Evolutionary conservation across 345 rosid genomes (phyloP), one percentile per base, ranked within the genome.

Genomic region (Kandelia obovata): DNA sequence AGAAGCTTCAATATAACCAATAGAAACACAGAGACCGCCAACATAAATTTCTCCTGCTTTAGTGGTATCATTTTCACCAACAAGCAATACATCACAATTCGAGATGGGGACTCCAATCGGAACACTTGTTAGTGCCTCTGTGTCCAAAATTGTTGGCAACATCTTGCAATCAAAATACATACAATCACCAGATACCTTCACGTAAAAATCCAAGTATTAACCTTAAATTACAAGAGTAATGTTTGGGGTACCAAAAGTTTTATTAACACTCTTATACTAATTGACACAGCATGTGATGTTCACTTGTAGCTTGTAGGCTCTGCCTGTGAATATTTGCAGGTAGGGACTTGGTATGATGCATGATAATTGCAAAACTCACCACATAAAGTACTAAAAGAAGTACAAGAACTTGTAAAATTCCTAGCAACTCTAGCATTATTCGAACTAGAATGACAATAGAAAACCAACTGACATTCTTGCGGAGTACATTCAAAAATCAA

Each of bases 141-240:
- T 78, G 76, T 85, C 86, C 81, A 92, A 82, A 77, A 95, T 78
- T 64, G 58, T 65, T n/a, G 91, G 88, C 85, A 95, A 74, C 77
- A 74, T 79, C 75, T 86, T 82, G 87, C 96, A 95, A 81, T 95
- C 97, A 80, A 90, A 95, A 79, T 84, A 92, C 47, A 87, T 84
- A 79, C 96, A 92, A 78, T 95, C 99, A 65, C 97, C 97, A 67
- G 97, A 83, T 55, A 92, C 99, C 99, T 95, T 73, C 58, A 75
- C 80, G 56, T 32, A 77, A 79, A 59, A 74, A 19, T 69, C 49
- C 58, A 49, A 21, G 15, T n/a, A 21, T 53, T 19, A 52, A 46
- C 11, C 25, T 52, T 27, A 2, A 65, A 32, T 8, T 51, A 63
- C 25, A 5, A 60, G 70, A 25, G 6, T 4, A 17, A 57, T 57